Evolutionary conservation across 129 eudicot genomes (phyloP).

Genomic region (Mikania micrantha): DNA sequence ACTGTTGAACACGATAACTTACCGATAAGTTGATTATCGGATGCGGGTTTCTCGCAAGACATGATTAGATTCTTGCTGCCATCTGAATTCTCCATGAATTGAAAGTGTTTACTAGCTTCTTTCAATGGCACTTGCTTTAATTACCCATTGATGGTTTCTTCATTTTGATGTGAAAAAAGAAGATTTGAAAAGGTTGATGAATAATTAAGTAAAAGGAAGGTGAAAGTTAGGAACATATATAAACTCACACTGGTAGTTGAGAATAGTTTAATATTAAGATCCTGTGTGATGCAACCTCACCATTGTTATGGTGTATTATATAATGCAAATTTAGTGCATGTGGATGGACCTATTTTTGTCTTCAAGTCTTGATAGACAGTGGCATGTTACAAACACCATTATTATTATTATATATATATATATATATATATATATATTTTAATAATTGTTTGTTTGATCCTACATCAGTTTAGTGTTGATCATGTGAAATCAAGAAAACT

Average conservation of each 20-base stretch:
- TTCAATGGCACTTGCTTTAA: no score
- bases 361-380: not conserved
- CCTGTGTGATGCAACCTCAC: slow-evolving; percentile 7
- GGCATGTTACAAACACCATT: not conserved
- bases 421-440: no score
- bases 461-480: not conserved
- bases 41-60: slow-evolving; percentile 2
- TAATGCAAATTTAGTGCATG: slow-evolving; percentile 9
- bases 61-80: not conserved
- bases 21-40: slow-evolving; percentile 20
- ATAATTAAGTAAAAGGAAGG: slow-evolving; percentile 13
- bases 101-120: no score
- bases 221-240: slow-evolving; percentile 24
- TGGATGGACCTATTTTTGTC: slow-evolving; percentile 13
- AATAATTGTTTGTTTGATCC: not conserved
- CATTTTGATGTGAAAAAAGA: not conserved
- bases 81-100: slow-evolving; percentile 5
- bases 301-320: slow-evolving; percentile 11
- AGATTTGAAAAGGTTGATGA: slow-evolving; percentile 5
- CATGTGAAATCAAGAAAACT: slow-evolving; percentile 13
- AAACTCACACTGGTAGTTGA: slow-evolving; percentile 1
- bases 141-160: no score
- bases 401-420: no score
- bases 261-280: slow-evolving; percentile 7
- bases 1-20: not conserved